Evolutionary conservation across 2,329 filamentous ascomycete genomes (phyloP), one percentile per base, ranked within the genome.

Genomic region (Myriosclerotinia curreyana): DNA sequence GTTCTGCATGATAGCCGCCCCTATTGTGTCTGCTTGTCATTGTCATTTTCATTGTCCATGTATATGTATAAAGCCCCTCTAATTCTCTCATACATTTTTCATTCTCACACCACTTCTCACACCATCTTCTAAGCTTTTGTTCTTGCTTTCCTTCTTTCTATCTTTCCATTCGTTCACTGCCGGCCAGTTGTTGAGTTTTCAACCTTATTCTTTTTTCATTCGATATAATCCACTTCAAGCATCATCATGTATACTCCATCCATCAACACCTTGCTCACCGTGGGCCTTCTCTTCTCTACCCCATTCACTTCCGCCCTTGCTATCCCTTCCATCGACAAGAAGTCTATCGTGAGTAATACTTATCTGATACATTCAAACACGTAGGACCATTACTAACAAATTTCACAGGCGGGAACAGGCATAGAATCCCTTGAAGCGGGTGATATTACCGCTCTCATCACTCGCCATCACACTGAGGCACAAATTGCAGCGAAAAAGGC

Each of bases 181-280:
- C 15, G 58, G 58, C 20, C 58, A 60, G 58, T 5, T 36, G 17
- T 60, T 49, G 2, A 28, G 6, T 25, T 48, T 62, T 52, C 46
- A 50, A 61, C 49, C 50, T 62, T 42, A 53, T 38, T 20, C 56
- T 68, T 64, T 25, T 51, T 69, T 59, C 64, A 69, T 70, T 70
- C 64, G 2, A 53, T 66, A 63, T 56, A 28, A 1, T 67, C 64
- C 28, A 66, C 60, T 68, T 62, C 20, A 44, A 44, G 6, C 20
- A 65, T 69, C 67, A 70, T 62, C 60, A 73, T 73, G 71, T 67
- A 73, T 67, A 70, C 71, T 46, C 40, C 60, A 65, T 72, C 71
- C 38, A 64, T 73, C 65, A 69, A 71, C 55, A 66, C 67, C 38
- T 49, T 71, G 62, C 53, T 71, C 51, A 66, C 71, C 12, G 59